Conservation (phyloP, 495 filamentous ascomycete genomes). For the Venustampulla echinocandica region DNA sequence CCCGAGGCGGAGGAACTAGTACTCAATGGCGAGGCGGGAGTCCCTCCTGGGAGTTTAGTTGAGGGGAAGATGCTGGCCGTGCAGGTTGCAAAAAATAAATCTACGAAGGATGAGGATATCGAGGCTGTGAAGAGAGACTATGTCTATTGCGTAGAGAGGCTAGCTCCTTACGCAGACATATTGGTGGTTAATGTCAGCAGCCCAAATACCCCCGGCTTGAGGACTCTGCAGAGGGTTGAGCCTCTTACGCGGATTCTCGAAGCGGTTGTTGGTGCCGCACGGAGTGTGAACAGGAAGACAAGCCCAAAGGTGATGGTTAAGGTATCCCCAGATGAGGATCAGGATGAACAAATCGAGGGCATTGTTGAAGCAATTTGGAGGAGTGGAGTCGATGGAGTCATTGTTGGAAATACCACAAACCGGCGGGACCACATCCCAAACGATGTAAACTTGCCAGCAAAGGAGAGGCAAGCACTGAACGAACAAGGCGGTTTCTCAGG, state of each 20-base stretch:
- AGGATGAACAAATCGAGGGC: slow-evolving; percentile 68
- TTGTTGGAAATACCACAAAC: slow-evolving; percentile 97
- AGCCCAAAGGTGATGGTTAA: slow-evolving; percentile 93
- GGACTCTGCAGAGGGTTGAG: slow-evolving; percentile 70
- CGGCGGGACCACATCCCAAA: slow-evolving; percentile 53
- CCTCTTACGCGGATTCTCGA: slow-evolving; percentile 71
- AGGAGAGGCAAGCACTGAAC: slow-evolving; percentile 55
- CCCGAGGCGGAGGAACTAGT: slow-evolving; percentile 59
- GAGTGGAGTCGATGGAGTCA: slow-evolving; percentile 84
- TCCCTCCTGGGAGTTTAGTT: slow-evolving; percentile 62
- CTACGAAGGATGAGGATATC: slow-evolving; percentile 73
- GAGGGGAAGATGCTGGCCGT: slow-evolving; percentile 73
- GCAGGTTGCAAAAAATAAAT: slow-evolving; percentile 97
- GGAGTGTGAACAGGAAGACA: slow-evolving; percentile 51
- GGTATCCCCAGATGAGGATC: slow-evolving; percentile 89
- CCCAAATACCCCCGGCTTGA: slow-evolving; percentile 87
- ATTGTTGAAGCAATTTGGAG: slow-evolving; percentile 80
- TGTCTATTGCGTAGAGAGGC: slow-evolving; percentile 68
- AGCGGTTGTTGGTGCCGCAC: slow-evolving; percentile 73
- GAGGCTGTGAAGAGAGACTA: slow-evolving; percentile 79
- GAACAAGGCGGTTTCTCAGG: slow-evolving; percentile 89
- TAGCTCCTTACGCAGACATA: slow-evolving; percentile 85
- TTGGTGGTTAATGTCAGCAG: slow-evolving; percentile 94
- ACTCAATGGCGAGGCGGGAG: slow-evolving; percentile 55
- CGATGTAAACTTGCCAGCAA: slow-evolving; percentile 50